Conservation (phyloP, 2,329 filamentous ascomycete species). For the Drechslerella dactyloides region DNA sequence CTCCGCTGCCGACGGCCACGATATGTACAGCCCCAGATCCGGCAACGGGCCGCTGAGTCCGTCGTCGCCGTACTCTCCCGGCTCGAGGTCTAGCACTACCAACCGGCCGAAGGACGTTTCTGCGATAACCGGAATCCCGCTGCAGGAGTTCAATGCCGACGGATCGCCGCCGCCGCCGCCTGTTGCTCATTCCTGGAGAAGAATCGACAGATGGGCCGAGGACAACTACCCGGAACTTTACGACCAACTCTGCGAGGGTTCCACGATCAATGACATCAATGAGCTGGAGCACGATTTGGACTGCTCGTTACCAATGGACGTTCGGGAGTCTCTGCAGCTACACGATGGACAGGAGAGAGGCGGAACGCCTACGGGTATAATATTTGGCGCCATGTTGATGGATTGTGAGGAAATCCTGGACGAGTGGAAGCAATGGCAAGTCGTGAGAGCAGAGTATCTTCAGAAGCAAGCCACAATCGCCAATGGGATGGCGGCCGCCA, state of each 20-base stretch:
- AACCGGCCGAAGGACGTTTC: conserved; percentile 69
- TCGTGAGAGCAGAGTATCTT: conserved; percentile 88
- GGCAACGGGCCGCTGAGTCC: conserved; percentile 60
- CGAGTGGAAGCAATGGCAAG: conserved; percentile 96
- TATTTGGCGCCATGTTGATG: conserved; percentile 92
- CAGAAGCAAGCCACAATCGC: conserved; percentile 62
- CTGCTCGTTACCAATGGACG: conserved; percentile 88
- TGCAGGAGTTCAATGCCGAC: conserved; percentile 88
- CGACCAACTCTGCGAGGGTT: conserved; percentile 90
- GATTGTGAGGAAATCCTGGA: conserved; percentile 98
- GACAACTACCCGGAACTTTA: conserved; percentile 93
- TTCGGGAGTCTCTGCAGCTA: conserved; percentile 85
- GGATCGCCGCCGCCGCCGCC: conserved; percentile 89
- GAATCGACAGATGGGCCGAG: conserved; percentile 92
- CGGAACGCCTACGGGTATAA: conserved; percentile 85
- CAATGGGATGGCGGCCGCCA: conserved; percentile 8
- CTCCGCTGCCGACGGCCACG: conserved; percentile 66
- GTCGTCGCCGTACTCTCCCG: conserved; percentile 82
- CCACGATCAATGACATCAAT: conserved; percentile 92
- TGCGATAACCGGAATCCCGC: conserved; percentile 73
- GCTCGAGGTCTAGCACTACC: conserved; percentile 79
- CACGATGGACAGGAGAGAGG: conserved; percentile 98
- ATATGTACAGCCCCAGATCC: conserved; percentile 62
- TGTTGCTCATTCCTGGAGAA: conserved; percentile 85
- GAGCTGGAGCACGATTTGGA: conserved; percentile 96